These are phyloP conservation scores for Plasmodium vivax DNA, from an alignment of 169 alveolate genomes.

Conservation along the genomic window DNA sequence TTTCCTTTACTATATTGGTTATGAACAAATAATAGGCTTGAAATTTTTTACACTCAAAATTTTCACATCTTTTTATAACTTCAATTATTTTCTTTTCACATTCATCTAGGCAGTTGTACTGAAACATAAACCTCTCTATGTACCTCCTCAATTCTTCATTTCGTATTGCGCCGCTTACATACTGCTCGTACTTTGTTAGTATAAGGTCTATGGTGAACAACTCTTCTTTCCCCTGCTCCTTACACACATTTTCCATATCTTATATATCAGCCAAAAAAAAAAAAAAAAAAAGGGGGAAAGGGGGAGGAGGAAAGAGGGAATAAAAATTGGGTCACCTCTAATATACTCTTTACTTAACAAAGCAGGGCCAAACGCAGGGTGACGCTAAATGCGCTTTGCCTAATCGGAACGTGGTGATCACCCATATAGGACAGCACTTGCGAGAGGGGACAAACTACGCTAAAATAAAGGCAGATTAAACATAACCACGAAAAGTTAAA, in stretches of 20 bases:
- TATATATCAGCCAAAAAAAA: slow-evolving; percentile 2
- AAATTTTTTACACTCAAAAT: slow-evolving; percentile 15
- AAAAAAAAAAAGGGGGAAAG: neutral
- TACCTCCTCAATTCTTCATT: slow-evolving; percentile 13
- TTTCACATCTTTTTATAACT: slow-evolving; percentile 17
- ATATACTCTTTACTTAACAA: neutral
- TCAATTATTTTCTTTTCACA: slow-evolving; percentile 41
- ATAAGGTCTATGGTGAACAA: slow-evolving; percentile 23
- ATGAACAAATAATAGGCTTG: slow-evolving; percentile 37
- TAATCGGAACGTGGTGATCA: neutral
- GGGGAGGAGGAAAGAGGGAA: neutral
- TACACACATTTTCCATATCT: slow-evolving; percentile 41
- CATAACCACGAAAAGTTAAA: neutral
- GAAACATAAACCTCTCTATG: slow-evolving; percentile 39
- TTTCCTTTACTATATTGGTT: slow-evolving; percentile 50
- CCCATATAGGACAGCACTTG: neutral
- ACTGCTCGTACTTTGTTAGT: slow-evolving; percentile 15
- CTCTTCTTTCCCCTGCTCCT: neutral
- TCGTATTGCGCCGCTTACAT: neutral
- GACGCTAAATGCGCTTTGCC: neutral
- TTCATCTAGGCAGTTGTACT: slow-evolving; percentile 54
- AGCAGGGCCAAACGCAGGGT: neutral
- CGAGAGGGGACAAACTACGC: neutral
- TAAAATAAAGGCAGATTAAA: neutral
- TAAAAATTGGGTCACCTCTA: neutral